A percentile compares a stretch with the other conserved stretches of the same genome.
phyloP scores from a whole-genome alignment of 345 rosid genomes.

The Hirschfeldia incana region DNA sequence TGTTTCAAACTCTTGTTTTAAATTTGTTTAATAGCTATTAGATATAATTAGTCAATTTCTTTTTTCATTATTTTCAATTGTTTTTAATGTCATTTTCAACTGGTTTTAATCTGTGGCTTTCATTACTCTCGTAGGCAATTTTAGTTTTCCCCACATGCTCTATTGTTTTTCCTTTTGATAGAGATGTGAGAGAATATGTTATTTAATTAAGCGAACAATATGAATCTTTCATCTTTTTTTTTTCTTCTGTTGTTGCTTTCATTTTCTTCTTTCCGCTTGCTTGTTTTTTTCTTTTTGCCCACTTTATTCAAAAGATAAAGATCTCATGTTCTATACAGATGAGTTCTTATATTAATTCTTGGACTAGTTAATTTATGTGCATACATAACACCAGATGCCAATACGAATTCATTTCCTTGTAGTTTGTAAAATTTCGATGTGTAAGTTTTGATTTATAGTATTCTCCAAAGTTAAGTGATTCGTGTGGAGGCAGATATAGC shows the following conservation, averaged over 20 bases:
- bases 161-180: background rate
- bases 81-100: background rate
- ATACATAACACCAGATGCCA: slow-evolving; percentile 5
- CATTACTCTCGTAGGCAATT: background rate
- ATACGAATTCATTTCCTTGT: slow-evolving; percentile 1
- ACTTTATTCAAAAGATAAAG: slow-evolving; percentile 37
- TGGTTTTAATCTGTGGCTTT: slow-evolving; percentile 17
- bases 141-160: slow-evolving; percentile 15
- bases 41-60: background rate
- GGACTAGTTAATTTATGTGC: slow-evolving; percentile 16
- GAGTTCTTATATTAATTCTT: background rate
- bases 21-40: background rate
- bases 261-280: slow-evolving; percentile 27
- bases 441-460: background rate
- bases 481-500: background rate
- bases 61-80: background rate
- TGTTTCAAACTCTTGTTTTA: background rate
- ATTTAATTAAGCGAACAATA: slow-evolving; percentile 1
- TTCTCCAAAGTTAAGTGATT: slow-evolving; percentile 2
- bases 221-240: slow-evolving; percentile 16
- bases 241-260: slow-evolving; percentile 29
- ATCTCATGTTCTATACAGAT: background rate
- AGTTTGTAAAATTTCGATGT: slow-evolving; percentile 1
- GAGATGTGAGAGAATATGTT: slow-evolving; percentile 17
- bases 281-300: slow-evolving; percentile 4